A percentile compares a stretch with the other conserved stretches of the same genome.
phyloP scores from a whole-genome alignment of 192 early-diverging fungal species.

The Glomus cerebriforme region DNA sequence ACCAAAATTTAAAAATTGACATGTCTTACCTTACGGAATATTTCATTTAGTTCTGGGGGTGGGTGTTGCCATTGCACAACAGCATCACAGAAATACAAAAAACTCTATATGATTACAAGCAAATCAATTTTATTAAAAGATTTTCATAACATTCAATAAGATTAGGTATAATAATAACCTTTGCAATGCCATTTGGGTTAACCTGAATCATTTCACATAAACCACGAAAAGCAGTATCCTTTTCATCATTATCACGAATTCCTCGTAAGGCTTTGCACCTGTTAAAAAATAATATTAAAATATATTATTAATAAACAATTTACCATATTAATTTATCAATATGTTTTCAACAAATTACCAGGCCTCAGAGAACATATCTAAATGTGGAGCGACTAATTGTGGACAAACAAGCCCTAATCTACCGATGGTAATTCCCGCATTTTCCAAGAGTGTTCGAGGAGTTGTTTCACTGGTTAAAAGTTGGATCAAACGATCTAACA shows the following conservation, averaged over 20 bases:
- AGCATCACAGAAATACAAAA: conserved; percentile 80
- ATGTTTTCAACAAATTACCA: conserved; percentile 56
- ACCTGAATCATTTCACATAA: conserved; percentile 89
- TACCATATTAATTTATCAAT: not conserved
- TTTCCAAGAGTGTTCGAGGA: conserved; percentile 84
- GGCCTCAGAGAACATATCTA: conserved; percentile 78
- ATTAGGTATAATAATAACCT: conserved; percentile 35
- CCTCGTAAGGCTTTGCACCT: conserved; percentile 68
- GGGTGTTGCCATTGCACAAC: conserved; percentile 76
- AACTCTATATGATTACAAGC: conserved; percentile 46
- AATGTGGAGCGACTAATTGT: conserved; percentile 77
- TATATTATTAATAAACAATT: not conserved
- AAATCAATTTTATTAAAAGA: not conserved
- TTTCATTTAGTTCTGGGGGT: conserved; percentile 58
- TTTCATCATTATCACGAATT: conserved; percentile 95
- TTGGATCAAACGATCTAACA: conserved; percentile 84
- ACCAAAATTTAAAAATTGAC: not conserved
- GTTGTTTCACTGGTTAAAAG: conserved; percentile 70
- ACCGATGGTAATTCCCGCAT: conserved; percentile 97
- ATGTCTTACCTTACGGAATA: conserved; percentile 62
- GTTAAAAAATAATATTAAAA: not conserved
- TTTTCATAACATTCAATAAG: not conserved
- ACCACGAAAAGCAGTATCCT: conserved; percentile 94
- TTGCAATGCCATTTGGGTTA: conserved; percentile 83
- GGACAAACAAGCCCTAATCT: conserved; percentile 90